Evolutionary conservation across 1,139 yeast species (phyloP).

Genomic region (Pichia sp.): DNA sequence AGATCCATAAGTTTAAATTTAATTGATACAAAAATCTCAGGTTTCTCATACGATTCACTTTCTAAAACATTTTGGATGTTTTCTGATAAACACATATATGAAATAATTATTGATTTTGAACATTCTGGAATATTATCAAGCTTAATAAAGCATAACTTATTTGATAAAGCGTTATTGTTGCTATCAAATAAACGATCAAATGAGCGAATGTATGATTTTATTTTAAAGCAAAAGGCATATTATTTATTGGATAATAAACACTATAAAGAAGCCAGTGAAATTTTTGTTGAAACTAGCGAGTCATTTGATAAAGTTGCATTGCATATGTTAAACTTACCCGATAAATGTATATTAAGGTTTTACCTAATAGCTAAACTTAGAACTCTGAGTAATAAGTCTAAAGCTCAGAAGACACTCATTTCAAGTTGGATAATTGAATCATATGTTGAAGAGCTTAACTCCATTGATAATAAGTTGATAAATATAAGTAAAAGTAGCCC

Average conservation of each 20-base stretch:
- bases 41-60: slow-evolving; percentile 53
- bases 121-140: slow-evolving; percentile 70
- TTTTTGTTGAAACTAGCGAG: slow-evolving; percentile 57
- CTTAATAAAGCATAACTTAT: slow-evolving; percentile 54
- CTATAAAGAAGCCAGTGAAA: slow-evolving; percentile 49
- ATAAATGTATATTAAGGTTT: slow-evolving; percentile 43
- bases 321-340: slow-evolving; percentile 44
- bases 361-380: slow-evolving; percentile 53
- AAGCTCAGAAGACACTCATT: slow-evolving; percentile 55
- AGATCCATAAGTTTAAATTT: slow-evolving; percentile 13
- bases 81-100: slow-evolving; percentile 48
- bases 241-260: slow-evolving; percentile 35
- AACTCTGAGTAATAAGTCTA: slow-evolving; percentile 33
- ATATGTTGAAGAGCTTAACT: slow-evolving; percentile 44
- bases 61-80: slow-evolving; percentile 57
- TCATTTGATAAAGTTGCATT: slow-evolving; percentile 70
- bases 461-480: slow-evolving; percentile 35
- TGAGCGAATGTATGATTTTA: slow-evolving; percentile 42
- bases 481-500: not conserved
- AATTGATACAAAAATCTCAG: slow-evolving; percentile 39
- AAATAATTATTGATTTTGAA: slow-evolving; percentile 66
- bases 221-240: slow-evolving; percentile 61
- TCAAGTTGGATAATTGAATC: slow-evolving; percentile 81
- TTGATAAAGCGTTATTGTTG: slow-evolving; percentile 55
- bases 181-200: slow-evolving; percentile 34